Evolutionary conservation across 805 yeast genomes (phyloP), one percentile per base, ranked within the genome.

Genomic region (Saccharomycopsis lassenensis): DNA sequence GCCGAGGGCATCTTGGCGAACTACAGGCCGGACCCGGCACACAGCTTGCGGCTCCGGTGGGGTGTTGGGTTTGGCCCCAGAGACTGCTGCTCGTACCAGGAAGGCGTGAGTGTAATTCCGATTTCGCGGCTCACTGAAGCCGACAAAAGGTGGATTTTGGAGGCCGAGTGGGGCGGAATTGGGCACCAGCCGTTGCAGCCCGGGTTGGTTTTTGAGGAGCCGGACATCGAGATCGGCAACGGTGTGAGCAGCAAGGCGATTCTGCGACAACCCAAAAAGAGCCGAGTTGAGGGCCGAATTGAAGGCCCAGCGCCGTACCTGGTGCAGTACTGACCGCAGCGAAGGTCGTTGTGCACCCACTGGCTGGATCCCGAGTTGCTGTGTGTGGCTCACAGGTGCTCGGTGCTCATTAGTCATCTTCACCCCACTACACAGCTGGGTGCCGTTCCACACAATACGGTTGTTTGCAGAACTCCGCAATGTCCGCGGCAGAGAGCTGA

Each of bases 61-160:
- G 98, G 97, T 47, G 97, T 91, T 44, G 98, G 98, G 1, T 91
- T 82, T 52, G 98, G 98, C 4, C 98, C 98, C 37, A 75, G 98
- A 63, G 97, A 91, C 57, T 89, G 97, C 63, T 84, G 95, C 56
- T 91, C 91, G 58, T 91, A 91, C 58, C 87, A 78, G 52, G 78
- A 78, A 40, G 98, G 98, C 44, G 68, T 78, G 24, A 80, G 94
- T 43, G 71, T 86, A 24, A 85, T 91, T 43, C 95, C 97, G 11
- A 61, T 91, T 33, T 72, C 71, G 41, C 72, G 95, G 50, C 67
- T 91, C 48, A 91, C 98, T 0, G 98, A 91, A 41, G 95, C 96
- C 15, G 98, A 91, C 57, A 74, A 68, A 52, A 66, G 79, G 44
- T 91, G 98, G 98, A 72, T 84, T 10, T 80, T 74, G 24, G 63